These are phyloP conservation scores for Dactylellina leptospora DNA, from an alignment of 2,329 filamentous ascomycete genomes.

Conservation along the genomic window DNA sequence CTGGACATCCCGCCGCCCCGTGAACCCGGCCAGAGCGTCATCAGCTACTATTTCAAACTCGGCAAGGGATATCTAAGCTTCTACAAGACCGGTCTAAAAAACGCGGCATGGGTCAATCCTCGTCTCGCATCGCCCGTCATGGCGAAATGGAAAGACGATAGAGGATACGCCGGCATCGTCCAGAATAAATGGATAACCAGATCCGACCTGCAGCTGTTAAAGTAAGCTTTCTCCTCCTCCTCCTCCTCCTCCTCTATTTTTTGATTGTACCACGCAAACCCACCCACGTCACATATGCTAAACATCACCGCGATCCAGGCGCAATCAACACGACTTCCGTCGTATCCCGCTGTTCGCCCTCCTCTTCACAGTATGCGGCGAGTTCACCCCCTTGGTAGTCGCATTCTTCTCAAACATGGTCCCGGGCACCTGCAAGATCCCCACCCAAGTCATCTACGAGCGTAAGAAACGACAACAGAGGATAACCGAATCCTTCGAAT, in stretches of 20 bases:
- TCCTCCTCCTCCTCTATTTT: constrained; percentile 59
- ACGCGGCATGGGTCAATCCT: constrained; percentile 71
- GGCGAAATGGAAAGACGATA: constrained; percentile 62
- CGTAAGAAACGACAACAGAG: constrained; percentile 66
- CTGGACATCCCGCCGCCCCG: constrained; percentile 70
- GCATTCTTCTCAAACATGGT: constrained; percentile 75
- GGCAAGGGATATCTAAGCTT: constrained; percentile 82
- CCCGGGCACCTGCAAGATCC: constrained; percentile 83
- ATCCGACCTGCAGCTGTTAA: constrained; percentile 57
- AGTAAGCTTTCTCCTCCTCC: constrained; percentile 53
- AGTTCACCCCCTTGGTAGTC: constrained; percentile 84
- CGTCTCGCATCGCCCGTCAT: constrained; percentile 63
- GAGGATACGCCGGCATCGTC: constrained; percentile 58
- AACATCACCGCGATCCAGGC: constrained; percentile 57
- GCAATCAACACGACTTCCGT: constrained; percentile 76
- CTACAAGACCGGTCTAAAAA: constrained; percentile 85
- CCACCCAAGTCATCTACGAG: constrained; percentile 72
- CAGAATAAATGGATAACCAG: constrained; percentile 59
- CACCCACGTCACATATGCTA: neutral
- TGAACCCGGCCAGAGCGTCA: constrained; percentile 62
- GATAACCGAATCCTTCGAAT: constrained; percentile 65
- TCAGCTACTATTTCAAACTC: constrained; percentile 68
- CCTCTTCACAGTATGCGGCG: constrained; percentile 79
- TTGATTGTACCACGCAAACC: neutral
- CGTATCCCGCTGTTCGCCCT: constrained; percentile 81